These are phyloP conservation scores for Crotalaria pallida DNA, from an alignment of 306 rosid species.

Conservation along the genomic window DNA sequence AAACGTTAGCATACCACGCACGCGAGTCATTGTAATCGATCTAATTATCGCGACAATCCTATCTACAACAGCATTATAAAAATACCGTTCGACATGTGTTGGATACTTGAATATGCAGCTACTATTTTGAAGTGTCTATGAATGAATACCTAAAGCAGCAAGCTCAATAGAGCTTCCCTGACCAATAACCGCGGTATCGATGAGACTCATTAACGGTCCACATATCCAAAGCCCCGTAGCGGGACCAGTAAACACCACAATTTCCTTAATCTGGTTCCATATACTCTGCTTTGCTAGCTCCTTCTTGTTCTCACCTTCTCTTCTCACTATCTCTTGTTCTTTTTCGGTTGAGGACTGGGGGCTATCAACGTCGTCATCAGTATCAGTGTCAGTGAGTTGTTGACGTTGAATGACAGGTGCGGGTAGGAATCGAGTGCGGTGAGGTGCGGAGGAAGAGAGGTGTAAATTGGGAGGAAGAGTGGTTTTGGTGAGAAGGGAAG, in stretches of 20 bases:
- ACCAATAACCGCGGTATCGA: constrained; percentile 77
- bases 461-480: constrained; percentile 13
- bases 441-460: background rate
- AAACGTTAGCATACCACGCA: no score
- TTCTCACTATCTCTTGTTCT: constrained; percentile 12
- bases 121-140: no score
- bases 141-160: constrained; percentile 65
- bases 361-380: background rate
- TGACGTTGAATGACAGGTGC: constrained; percentile 13
- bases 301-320: background rate
- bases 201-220: constrained; percentile 88
- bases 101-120: no score
- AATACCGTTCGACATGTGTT: no score
- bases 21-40: no score
- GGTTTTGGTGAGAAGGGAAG: background rate
- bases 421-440: background rate
- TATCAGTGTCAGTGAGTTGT: constrained; percentile 14
- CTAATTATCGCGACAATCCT: no score
- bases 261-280: constrained; percentile 73
- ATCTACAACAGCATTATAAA: no score
- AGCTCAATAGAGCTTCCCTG: constrained; percentile 92
- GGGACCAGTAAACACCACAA: constrained; percentile 63
- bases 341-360: background rate
- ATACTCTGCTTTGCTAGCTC: constrained; percentile 43
- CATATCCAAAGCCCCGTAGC: constrained; percentile 80